Evolutionary conservation across 1,139 yeast species (phyloP).

Genomic region (Scheffersomyces cryptocercus): DNA sequence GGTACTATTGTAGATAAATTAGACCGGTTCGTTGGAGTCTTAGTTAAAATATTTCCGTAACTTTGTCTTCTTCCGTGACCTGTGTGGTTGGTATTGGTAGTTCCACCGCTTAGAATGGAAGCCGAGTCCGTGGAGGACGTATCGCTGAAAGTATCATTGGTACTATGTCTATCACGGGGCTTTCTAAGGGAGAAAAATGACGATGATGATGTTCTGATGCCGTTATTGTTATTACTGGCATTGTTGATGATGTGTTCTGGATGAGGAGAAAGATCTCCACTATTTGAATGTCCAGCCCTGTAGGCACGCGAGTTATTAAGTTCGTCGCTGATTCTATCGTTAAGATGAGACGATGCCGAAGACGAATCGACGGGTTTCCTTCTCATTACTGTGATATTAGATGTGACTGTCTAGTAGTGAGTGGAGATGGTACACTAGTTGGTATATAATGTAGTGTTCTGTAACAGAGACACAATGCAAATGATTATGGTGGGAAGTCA

Average conservation of each 20-base stretch:
- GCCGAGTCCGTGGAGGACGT: slow-evolving; percentile 36
- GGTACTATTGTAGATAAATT: slow-evolving; percentile 28
- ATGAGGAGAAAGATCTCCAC: not conserved
- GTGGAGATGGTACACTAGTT: no score
- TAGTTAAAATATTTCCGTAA: slow-evolving; percentile 8
- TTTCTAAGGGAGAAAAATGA: slow-evolving; percentile 43
- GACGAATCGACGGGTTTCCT: not conserved
- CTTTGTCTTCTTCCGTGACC: slow-evolving; percentile 2
- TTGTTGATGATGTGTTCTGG: slow-evolving; percentile 1
- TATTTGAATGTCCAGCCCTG: slow-evolving; percentile 6
- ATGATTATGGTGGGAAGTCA: no score
- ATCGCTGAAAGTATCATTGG: slow-evolving; percentile 32
- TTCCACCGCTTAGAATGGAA: slow-evolving; percentile 21
- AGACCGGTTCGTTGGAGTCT: slow-evolving; percentile 15
- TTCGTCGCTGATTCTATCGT: slow-evolving; percentile 32
- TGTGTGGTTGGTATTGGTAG: slow-evolving; percentile 7
- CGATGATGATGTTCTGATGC: slow-evolving; percentile 33
- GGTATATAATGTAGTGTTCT: no score
- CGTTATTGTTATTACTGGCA: slow-evolving; percentile 5
- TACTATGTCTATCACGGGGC: slow-evolving; percentile 11
- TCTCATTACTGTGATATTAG: not conserved
- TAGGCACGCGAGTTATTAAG: slow-evolving; percentile 37
- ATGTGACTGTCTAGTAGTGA: no score
- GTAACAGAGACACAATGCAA: no score
- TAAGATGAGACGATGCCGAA: slow-evolving; percentile 12